These are phyloP conservation scores for Pseudogymnoascus sp. DNA, from an alignment of 2,329 filamentous ascomycete genomes.

Conservation along the genomic window DNA sequence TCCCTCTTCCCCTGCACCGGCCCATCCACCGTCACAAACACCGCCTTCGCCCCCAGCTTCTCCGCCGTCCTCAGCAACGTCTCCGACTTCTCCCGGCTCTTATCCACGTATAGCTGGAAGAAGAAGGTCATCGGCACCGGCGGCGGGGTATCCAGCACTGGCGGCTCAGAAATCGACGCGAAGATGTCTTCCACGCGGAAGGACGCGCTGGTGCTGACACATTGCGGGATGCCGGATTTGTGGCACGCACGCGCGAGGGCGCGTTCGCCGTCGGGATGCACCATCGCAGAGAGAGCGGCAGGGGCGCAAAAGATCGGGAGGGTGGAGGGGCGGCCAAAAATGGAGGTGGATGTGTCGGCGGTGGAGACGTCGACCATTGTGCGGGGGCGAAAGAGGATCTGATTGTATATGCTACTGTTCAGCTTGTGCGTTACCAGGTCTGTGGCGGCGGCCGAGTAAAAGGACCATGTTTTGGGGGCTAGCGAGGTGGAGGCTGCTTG, in stretches of 20 bases:
- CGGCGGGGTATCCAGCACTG: conserved; percentile 15
- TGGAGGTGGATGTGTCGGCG: conserved; percentile 42
- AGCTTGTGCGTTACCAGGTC: conserved; percentile 55
- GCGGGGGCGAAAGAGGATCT: conserved; percentile 51
- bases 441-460: conserved; percentile 58
- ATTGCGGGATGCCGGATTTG: conserved; percentile 45
- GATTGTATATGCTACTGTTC: conserved; percentile 46
- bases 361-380: conserved; percentile 47
- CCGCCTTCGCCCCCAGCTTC: conserved; percentile 39
- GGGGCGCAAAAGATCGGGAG: conserved; percentile 56
- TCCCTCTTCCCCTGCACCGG: conserved; percentile 48
- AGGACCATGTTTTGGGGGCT: conserved; percentile 58
- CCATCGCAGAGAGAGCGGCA: conserved; percentile 54
- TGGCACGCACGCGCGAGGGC: conserved; percentile 46
- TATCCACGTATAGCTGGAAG: conserved; percentile 56
- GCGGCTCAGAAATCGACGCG: conserved; percentile 21
- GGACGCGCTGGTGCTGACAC: conserved; percentile 52
- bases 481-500: conserved; percentile 45
- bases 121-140: conserved; percentile 35
- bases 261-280: conserved; percentile 56
- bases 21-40: conserved; percentile 52
- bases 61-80: conserved; percentile 39
- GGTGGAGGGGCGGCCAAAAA: conserved; percentile 44
- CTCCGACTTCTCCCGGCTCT: conserved; percentile 43
- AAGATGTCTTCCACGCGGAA: conserved; percentile 47